phyloP scores from a whole-genome alignment of 352 stramenopile genomes.

The Peronospora destructor region DNA sequence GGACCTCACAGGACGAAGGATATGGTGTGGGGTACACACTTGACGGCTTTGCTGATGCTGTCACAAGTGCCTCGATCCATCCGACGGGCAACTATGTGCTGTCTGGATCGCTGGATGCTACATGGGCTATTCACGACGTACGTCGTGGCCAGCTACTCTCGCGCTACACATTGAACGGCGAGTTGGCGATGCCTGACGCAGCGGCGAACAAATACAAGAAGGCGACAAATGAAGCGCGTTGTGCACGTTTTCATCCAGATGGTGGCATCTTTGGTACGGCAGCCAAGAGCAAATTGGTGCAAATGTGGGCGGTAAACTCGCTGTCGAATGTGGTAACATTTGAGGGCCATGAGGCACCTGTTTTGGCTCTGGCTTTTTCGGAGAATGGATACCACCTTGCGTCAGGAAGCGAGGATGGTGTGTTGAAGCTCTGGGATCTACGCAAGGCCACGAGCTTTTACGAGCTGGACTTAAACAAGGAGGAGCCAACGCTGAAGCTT shows the following conservation, averaged over 20 bases:
- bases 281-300: constrained; percentile 59
- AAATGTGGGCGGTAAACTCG: constrained; percentile 91
- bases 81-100: constrained; percentile 77
- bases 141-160: constrained; percentile 47
- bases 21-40: constrained; percentile 62
- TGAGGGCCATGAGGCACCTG: constrained; percentile 63
- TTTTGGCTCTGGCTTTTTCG: constrained; percentile 85
- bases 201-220: constrained; percentile 22
- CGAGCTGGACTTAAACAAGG: constrained; percentile 47
- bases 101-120: constrained; percentile 65
- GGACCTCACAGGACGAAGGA: constrained; percentile 35
- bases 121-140: constrained; percentile 84
- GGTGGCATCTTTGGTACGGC: constrained; percentile 87
- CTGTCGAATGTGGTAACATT: constrained; percentile 81
- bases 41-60: constrained; percentile 47
- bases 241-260: constrained; percentile 89
- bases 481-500: constrained; percentile 30
- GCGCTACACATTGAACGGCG: constrained; percentile 42
- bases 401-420: constrained; percentile 65
- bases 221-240: constrained; percentile 34
- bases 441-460: constrained; percentile 83
- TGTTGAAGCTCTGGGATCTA: constrained; percentile 91
- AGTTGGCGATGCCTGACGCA: constrained; percentile 26
- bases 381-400: constrained; percentile 95
- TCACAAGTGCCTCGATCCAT: constrained; percentile 70